Conservation (phyloP, 1,284 basidiomycete species). For the Boletellus sp. region DNA sequence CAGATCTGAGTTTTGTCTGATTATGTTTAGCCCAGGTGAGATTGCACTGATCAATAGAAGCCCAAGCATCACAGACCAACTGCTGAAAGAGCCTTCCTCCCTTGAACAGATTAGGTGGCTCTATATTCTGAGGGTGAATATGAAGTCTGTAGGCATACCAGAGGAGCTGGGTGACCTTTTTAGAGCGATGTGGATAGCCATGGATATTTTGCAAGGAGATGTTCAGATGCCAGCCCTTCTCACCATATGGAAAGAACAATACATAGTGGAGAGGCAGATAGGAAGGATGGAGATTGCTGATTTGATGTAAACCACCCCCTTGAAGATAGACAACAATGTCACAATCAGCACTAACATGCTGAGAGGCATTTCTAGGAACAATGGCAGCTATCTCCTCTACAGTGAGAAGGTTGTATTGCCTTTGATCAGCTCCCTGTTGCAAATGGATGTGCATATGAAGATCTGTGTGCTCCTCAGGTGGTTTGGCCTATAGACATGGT, state of each 20-base stretch:
- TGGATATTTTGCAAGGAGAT: conserved; percentile 13
- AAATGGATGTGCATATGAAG: conserved; percentile 3
- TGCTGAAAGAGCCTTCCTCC: conserved; percentile 41
- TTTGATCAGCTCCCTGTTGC: conserved; percentile 7
- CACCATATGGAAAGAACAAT: conserved; percentile 38
- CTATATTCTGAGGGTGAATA: accelerated
- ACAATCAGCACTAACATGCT: neutral
- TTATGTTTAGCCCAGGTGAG: conserved; percentile 32
- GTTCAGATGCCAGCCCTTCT: conserved; percentile 39
- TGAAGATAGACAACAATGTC: conserved; percentile 13
- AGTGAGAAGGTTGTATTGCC: conserved; percentile 29
- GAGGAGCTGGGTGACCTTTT: conserved; percentile 15
- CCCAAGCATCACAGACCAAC: conserved; percentile 38
- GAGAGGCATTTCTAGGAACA: conserved; percentile 21
- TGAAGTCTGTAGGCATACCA: conserved; percentile 18
- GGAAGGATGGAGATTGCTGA: conserved; percentile 35
- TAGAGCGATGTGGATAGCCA: neutral
- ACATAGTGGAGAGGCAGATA: conserved; percentile 41
- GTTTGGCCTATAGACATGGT: conserved; percentile 1
- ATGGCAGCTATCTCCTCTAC: conserved; percentile 28
- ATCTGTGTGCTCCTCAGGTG: conserved; percentile 7
- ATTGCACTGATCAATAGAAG: conserved; percentile 32
- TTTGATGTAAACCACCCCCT: conserved; percentile 25
- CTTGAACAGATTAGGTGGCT: conserved; percentile 30
- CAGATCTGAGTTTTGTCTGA: conserved; percentile 37